These are phyloP conservation scores for Rhizopus stolonifer DNA, from an alignment of 371 early-diverging fungal genomes.

Conservation along the genomic window DNA sequence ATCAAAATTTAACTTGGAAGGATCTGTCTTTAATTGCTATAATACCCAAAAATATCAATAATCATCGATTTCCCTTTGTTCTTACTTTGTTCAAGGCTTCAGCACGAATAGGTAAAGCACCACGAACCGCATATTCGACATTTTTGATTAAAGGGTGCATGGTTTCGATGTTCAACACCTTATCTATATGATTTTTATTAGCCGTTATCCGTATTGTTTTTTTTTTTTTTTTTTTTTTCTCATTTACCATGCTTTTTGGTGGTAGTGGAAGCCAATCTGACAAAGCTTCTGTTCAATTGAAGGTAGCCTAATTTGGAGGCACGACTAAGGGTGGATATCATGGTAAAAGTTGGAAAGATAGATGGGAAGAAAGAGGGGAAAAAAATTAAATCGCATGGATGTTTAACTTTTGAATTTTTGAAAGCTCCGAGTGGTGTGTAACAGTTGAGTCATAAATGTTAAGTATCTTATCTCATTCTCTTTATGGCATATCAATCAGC, in stretches of 20 bases:
- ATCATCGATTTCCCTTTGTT: background rate
- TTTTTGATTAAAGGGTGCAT: conserved; percentile 75
- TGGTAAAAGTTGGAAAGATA: background rate
- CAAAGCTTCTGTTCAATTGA: conserved; percentile 8
- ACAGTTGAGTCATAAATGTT: background rate
- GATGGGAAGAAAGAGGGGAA: background rate
- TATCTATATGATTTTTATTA: conserved; percentile 8
- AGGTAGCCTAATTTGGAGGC: conserved; percentile 4
- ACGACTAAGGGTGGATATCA: conserved; percentile 19
- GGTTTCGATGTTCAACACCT: conserved; percentile 49
- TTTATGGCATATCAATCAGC: too few species aligned
- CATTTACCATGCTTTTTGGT: conserved; percentile 3
- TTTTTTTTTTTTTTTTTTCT: too few species aligned
- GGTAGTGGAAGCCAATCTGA: conserved; percentile 9
- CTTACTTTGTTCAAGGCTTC: conserved; percentile 78
- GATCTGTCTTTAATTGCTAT: conserved; percentile 26
- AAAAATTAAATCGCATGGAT: background rate
- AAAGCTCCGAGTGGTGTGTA: background rate
- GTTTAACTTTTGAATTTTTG: background rate
- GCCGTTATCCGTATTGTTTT: background rate
- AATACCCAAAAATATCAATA: too few species aligned
- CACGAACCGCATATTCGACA: conserved; percentile 96
- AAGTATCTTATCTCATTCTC: too few species aligned
- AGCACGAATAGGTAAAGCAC: conserved; percentile 92
- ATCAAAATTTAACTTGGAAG: conserved; percentile 68